These are phyloP conservation scores for Biancaea sappan DNA, from an alignment of 306 rosid species.

Conservation along the genomic window DNA sequence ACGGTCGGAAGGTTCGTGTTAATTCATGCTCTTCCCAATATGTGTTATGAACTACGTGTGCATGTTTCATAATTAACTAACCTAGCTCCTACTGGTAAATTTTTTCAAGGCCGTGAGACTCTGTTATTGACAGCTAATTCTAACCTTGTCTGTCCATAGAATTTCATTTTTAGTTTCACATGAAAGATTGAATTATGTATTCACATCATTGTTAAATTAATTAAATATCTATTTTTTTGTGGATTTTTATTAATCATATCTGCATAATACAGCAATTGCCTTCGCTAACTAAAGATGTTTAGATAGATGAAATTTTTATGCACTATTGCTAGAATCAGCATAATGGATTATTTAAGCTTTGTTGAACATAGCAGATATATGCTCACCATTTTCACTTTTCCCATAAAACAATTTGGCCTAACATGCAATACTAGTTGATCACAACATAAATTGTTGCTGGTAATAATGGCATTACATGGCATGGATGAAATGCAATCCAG, in stretches of 20 bases:
- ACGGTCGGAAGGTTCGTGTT: conserved; percentile 52
- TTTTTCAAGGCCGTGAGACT: neutral
- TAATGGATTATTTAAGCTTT: no score
- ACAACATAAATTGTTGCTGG: no score
- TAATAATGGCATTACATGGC: no score
- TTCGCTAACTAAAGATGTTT: no score
- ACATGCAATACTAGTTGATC: no score
- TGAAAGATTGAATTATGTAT: neutral
- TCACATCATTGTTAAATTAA: neutral
- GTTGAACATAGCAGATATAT: no score
- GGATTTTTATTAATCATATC: neutral
- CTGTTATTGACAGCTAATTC: neutral
- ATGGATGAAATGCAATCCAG: no score
- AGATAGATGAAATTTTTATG: no score
- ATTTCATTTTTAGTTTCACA: neutral
- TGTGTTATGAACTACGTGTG: neutral
- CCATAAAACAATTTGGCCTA: no score
- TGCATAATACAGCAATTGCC: no score
- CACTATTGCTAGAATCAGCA: no score
- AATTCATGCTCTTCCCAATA: neutral
- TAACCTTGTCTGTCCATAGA: neutral
- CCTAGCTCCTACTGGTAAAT: neutral
- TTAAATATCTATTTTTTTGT: neutral
- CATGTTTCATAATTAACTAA: neutral
- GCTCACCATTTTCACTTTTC: no score